Conservation (phyloP, 306 rosid species). For the Pyrus communis region DNA sequence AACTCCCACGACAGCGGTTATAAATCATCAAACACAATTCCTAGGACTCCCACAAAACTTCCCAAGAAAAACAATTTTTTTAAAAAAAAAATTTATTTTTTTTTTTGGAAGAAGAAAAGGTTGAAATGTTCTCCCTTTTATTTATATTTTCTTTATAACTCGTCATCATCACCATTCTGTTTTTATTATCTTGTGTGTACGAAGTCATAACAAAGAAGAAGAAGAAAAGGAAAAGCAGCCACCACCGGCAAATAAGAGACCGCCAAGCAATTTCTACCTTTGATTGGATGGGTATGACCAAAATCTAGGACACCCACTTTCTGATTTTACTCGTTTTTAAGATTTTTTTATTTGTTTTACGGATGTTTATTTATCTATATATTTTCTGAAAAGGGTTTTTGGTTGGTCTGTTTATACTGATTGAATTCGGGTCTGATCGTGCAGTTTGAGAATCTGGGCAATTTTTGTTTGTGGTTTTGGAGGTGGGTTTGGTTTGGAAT, state of each 20-base stretch:
- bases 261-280: constrained; percentile 28
- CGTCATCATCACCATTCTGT: constrained; percentile 16
- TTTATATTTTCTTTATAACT: constrained; percentile 4
- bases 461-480: constrained; percentile 11
- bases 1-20: constrained; percentile 28
- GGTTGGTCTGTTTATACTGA: constrained; percentile 1
- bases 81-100: background rate
- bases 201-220: constrained; percentile 13
- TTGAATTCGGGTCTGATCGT: constrained; percentile 24
- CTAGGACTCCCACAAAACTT: constrained; percentile 13
- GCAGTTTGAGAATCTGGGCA: constrained; percentile 27
- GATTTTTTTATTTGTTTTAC: constrained; percentile 24
- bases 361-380: constrained; percentile 12
- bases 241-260: background rate
- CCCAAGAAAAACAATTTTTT: background rate
- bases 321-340: constrained; percentile 13
- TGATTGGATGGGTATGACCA: constrained; percentile 33
- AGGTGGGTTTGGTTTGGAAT: constrained; percentile 39
- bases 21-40: constrained; percentile 20
- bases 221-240: constrained; percentile 14
- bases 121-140: constrained; percentile 22
- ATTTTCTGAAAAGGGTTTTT: background rate
- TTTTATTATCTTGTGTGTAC: constrained; percentile 14
- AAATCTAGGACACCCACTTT: constrained; percentile 26
- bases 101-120: background rate